phyloP scores from a whole-genome alignment of 2,329 filamentous ascomycete species.

The Fusarium verrucosum region DNA sequence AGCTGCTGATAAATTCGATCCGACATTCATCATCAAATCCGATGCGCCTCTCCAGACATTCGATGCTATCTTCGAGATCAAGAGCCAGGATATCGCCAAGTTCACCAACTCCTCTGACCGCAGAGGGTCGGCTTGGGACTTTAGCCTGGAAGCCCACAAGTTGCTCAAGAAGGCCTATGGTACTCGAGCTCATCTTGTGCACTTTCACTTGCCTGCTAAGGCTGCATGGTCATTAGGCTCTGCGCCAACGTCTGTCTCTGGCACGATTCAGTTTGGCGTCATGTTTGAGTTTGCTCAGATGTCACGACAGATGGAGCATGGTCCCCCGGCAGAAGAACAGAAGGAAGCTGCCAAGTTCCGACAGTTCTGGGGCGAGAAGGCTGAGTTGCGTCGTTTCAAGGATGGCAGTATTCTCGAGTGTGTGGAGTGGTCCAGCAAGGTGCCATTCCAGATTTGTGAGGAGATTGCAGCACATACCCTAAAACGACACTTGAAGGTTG shows the following conservation, averaged over 20 bases:
- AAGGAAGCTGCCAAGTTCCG: constrained; percentile 83
- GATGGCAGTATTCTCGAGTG: constrained; percentile 95
- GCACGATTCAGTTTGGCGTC: constrained; percentile 69
- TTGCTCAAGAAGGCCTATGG: constrained; percentile 76
- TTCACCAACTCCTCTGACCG: constrained; percentile 50
- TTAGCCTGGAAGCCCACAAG: constrained; percentile 68
- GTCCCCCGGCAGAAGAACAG: constrained; percentile 86
- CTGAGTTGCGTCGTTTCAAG: constrained; percentile 92
- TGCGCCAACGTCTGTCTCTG: constrained; percentile 34
- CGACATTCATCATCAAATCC: constrained; percentile 77
- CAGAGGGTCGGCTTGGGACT: constrained; percentile 56
- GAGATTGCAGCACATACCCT: constrained; percentile 82
- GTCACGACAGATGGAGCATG: constrained; percentile 83
- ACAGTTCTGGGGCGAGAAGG: constrained; percentile 93
- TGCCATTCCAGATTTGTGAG: constrained; percentile 73
- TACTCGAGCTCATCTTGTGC: constrained; percentile 76
- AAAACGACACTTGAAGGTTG: constrained; percentile 71
- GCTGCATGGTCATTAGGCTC: constrained; percentile 46
- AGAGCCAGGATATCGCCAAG: constrained; percentile 44
- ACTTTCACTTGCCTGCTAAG: constrained; percentile 58
- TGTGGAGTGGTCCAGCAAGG: constrained; percentile 79
- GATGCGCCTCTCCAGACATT: constrained; percentile 65
- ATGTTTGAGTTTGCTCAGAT: constrained; percentile 78
- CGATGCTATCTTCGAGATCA: constrained; percentile 57
- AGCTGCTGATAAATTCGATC: constrained; percentile 80